These are phyloP conservation scores for Monosporascus sp. DNA, from an alignment of 2,329 filamentous ascomycete species.

Conservation along the genomic window DNA sequence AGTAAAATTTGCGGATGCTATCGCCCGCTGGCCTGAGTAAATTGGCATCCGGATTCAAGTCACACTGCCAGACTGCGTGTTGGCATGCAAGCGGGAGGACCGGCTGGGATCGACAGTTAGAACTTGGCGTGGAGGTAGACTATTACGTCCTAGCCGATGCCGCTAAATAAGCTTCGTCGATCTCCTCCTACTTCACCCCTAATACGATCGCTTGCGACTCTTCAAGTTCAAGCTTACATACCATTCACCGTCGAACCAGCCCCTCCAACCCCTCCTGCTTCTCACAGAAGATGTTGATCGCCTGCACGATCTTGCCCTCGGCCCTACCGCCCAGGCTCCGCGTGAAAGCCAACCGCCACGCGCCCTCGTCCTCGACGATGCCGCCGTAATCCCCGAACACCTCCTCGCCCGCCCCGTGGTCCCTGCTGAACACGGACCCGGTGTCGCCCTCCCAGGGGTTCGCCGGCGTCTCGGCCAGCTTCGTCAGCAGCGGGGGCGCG, in stretches of 20 bases:
- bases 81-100: too few species aligned
- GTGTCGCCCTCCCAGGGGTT: slow-evolving; percentile 25
- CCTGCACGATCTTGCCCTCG: slow-evolving; percentile 47
- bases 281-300: slow-evolving; percentile 53
- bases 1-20: too few species aligned
- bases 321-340: slow-evolving; percentile 39
- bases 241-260: slow-evolving; percentile 10
- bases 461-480: slow-evolving; percentile 34
- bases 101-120: too few species aligned
- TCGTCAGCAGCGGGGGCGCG: slow-evolving; percentile 43
- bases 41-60: too few species aligned
- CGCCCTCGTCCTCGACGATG: slow-evolving; percentile 34
- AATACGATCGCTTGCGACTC: too few species aligned
- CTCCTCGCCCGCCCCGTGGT: slow-evolving; percentile 1
- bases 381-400: slow-evolving; percentile 9
- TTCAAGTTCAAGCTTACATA: too few species aligned
- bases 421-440: slow-evolving; percentile 20
- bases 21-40: too few species aligned
- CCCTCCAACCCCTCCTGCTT: slow-evolving; percentile 48
- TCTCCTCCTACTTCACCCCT: too few species aligned
- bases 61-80: too few species aligned
- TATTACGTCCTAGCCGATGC: too few species aligned
- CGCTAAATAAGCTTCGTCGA: too few species aligned
- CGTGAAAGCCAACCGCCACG: slow-evolving; percentile 46
- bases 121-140: too few species aligned